Conservation (phyloP, 2,329 filamentous ascomycete genomes). For the Pseudocercospora fijiensis region DNA sequence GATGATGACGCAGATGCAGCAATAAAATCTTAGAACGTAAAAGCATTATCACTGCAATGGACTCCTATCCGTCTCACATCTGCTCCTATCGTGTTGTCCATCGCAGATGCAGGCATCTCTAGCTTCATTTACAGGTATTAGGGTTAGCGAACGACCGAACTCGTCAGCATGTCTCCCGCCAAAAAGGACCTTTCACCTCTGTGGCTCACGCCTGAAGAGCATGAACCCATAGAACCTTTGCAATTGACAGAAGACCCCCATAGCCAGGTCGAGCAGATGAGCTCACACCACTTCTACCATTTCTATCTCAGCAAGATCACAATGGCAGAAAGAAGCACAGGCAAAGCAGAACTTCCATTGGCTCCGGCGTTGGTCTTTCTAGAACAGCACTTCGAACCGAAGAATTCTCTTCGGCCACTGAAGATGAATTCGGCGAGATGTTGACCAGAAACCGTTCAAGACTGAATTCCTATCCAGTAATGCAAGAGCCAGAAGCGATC, state of each 20-base stretch:
- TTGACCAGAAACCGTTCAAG: conserved; percentile 4
- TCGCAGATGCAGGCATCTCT: neutral
- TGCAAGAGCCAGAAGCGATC: conserved; percentile 8
- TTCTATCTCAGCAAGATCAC: neutral
- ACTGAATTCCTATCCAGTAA: conserved; percentile 13
- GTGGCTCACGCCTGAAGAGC: neutral
- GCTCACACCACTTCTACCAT: conserved; percentile 12
- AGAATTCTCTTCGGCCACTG: conserved; percentile 10
- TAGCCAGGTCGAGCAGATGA: neutral
- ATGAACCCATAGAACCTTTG: neutral
- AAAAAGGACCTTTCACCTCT: neutral
- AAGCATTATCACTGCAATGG: neutral
- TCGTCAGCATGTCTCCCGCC: neutral
- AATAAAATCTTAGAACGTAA: neutral
- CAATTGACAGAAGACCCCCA: neutral
- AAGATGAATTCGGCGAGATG: conserved; percentile 13
- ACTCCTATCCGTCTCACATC: neutral
- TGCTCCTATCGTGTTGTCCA: neutral
- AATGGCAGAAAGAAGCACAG: neutral
- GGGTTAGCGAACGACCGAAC: neutral
- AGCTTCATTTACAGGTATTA: neutral
- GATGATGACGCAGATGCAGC: neutral
- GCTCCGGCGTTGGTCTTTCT: neutral
- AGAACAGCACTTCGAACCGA: conserved; percentile 1
- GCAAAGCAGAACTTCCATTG: neutral